These are phyloP conservation scores for Colletotrichum lupini DNA, from an alignment of 2,329 filamentous ascomycete genomes.

Conservation along the genomic window DNA sequence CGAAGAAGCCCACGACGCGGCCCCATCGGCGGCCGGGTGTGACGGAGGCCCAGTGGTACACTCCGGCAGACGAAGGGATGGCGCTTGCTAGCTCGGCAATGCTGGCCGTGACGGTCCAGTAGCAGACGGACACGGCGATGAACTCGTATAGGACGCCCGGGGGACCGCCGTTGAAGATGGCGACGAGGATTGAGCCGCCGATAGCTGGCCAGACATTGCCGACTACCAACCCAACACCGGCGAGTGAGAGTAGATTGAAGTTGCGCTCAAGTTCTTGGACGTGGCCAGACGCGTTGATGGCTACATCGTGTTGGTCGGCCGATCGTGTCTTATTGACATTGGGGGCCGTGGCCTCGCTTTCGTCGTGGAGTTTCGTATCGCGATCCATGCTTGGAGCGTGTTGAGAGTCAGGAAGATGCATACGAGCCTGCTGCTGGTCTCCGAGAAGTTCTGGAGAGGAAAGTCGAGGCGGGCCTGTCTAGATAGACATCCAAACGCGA, in stretches of 20 bases:
- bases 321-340: conserved; percentile 10
- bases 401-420: neutral
- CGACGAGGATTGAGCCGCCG: conserved; percentile 57
- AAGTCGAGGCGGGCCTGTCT: neutral
- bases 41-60: conserved; percentile 72
- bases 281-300: conserved; percentile 53
- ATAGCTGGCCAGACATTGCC: conserved; percentile 58
- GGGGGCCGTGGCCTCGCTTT: neutral
- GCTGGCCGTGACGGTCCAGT: conserved; percentile 68
- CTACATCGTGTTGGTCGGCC: conserved; percentile 20
- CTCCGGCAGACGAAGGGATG: conserved; percentile 69
- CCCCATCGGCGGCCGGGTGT: conserved; percentile 64
- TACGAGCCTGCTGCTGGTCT: neutral
- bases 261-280: conserved; percentile 51
- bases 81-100: conserved; percentile 71
- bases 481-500: conserved; percentile 14
- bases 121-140: conserved; percentile 59
- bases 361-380: neutral
- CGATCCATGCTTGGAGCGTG: conserved; percentile 10
- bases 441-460: neutral
- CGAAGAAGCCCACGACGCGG: conserved; percentile 58
- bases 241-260: conserved; percentile 54
- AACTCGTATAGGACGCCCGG: conserved; percentile 73
- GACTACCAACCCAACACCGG: conserved; percentile 53
- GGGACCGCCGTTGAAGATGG: conserved; percentile 70